Evolutionary conservation across 352 stramenopile genomes (phyloP).

Genomic region (Thraustotheca clavata): DNA sequence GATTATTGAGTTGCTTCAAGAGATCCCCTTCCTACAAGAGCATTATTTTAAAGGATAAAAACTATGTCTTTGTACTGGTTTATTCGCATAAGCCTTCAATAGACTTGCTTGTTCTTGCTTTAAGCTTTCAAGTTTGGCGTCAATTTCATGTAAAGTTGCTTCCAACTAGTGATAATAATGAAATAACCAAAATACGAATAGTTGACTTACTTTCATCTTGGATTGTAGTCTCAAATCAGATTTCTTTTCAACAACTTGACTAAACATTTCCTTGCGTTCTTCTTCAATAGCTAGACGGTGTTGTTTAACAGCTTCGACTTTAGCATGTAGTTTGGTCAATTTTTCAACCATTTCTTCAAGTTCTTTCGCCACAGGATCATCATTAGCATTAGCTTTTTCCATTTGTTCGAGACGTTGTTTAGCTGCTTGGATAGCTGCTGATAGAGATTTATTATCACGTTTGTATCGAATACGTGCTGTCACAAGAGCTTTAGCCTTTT

Average conservation of each 20-base stretch:
- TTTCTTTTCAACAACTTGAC: conserved; percentile 84
- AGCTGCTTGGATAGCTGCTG: conserved; percentile 58
- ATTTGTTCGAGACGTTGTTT: conserved; percentile 78
- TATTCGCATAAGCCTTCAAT: conserved; percentile 62
- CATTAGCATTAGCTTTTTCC: conserved; percentile 48
- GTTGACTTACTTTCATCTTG: conserved; percentile 62
- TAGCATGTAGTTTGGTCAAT: conserved; percentile 70
- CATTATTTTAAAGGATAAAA: background rate
- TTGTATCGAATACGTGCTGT: conserved; percentile 86
- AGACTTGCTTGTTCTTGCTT: conserved; percentile 77
- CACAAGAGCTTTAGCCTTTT: conserved; percentile 79
- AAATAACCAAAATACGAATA: background rate
- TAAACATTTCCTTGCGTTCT: conserved; percentile 85
- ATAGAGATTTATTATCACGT: conserved; percentile 77
- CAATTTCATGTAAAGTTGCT: conserved; percentile 67
- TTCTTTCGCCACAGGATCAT: conserved; percentile 72
- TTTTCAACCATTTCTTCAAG: conserved; percentile 82
- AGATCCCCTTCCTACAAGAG: conserved; percentile 44
- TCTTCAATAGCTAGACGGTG: conserved; percentile 80
- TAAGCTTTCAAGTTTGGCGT: conserved; percentile 67
- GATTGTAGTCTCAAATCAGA: conserved; percentile 84
- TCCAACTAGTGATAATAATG: conserved; percentile 42
- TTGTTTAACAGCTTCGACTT: conserved; percentile 76
- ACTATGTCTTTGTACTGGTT: conserved; percentile 26
- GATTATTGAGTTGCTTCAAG: conserved; percentile 71